Percentiles rank a stretch among this genome's conserved stretches.
Conservation (phyloP, 495 filamentous ascomycete species). For the Tuber calosporum region DNA sequence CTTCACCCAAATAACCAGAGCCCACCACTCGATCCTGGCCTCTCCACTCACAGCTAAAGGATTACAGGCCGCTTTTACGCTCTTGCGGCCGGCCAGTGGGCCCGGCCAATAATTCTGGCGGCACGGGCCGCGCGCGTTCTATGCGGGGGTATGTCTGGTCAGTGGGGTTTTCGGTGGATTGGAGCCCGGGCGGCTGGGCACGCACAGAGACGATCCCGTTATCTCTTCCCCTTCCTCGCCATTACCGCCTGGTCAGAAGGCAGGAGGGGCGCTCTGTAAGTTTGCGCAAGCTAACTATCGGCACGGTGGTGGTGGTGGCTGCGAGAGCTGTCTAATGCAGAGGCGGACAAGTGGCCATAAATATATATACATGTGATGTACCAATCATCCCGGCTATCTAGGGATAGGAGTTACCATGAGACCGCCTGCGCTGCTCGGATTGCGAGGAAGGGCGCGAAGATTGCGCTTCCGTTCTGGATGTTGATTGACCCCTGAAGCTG, state of each 20-base stretch:
- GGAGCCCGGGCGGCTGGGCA: no score
- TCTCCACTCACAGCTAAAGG: not conserved
- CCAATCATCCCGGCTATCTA: conserved; percentile 51
- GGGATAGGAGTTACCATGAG: conserved; percentile 56
- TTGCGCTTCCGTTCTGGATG: conserved; percentile 55
- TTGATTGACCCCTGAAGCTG: conserved; percentile 54
- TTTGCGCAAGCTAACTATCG: no score
- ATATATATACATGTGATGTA: conserved; percentile 52
- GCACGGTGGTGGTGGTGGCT: not conserved
- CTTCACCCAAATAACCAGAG: no score
- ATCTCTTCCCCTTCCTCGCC: not conserved
- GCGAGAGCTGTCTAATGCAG: conserved; percentile 25
- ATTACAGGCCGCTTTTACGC: not conserved
- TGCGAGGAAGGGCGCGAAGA: conserved; percentile 49
- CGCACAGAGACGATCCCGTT: not conserved
- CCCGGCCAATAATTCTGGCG: conserved; percentile 51
- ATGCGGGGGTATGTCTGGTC: conserved; percentile 54
- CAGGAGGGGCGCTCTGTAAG: not conserved
- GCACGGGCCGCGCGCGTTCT: conserved; percentile 52
- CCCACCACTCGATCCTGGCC: not conserved
- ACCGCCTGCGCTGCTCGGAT: conserved; percentile 53
- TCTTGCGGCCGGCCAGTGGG: conserved; percentile 43
- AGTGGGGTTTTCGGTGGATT: conserved; percentile 43
- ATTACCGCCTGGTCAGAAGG: no score
- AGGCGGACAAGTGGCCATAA: conserved; percentile 49